phyloP scores from a whole-genome alignment of 108 stramenopile genomes.

The Pseudonitzschia delicatissima region DNA sequence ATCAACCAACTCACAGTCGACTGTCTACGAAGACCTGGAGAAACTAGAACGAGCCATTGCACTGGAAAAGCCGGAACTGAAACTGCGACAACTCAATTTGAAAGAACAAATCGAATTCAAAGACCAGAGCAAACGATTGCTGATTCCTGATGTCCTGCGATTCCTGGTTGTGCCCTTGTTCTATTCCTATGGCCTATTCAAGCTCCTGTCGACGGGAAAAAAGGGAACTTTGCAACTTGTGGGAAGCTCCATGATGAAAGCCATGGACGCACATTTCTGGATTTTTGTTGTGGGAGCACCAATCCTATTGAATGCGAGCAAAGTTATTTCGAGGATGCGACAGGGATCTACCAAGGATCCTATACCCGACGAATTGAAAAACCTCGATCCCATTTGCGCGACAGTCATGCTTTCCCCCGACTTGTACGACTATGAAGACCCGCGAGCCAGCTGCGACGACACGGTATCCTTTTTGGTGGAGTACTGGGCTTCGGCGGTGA shows the following conservation, averaged over 20 bases:
- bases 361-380: constrained; percentile 24
- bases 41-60: constrained; percentile 24
- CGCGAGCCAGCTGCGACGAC: constrained; percentile 24
- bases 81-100: constrained; percentile 3
- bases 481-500: constrained; percentile 60
- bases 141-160: constrained; percentile 9
- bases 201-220: neutral
- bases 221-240: neutral
- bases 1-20: too few species aligned
- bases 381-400: constrained; percentile 9
- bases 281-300: constrained; percentile 28
- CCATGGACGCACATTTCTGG: constrained; percentile 36
- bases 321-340: neutral
- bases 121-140: constrained; percentile 17
- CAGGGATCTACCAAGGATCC: constrained; percentile 19
- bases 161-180: constrained; percentile 23
- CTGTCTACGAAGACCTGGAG: constrained; percentile 34
- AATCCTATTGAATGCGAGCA: constrained; percentile 5
- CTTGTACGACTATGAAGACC: constrained; percentile 9
- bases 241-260: neutral
- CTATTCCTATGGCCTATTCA: constrained; percentile 13
- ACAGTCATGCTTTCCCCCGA: neutral
- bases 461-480: constrained; percentile 53
- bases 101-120: constrained; percentile 24
- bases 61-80: constrained; percentile 28